Evolutionary conservation across 257 asterid genomes (phyloP).

Genomic region (Rauvolfia tetraphylla): DNA sequence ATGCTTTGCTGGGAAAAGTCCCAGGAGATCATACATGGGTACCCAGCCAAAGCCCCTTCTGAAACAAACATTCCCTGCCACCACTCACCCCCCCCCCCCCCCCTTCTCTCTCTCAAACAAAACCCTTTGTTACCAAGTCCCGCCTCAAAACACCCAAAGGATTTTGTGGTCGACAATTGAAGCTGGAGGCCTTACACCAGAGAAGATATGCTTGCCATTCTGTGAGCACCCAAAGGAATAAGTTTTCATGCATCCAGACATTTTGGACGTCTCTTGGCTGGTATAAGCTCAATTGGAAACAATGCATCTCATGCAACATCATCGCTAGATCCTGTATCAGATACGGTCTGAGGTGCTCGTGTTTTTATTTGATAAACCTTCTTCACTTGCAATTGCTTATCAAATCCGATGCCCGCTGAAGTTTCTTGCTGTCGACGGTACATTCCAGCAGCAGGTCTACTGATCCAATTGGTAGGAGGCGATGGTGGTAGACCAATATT

Average conservation of each 20-base stretch:
- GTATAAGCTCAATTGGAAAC: not conserved
- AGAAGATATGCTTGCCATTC: not conserved
- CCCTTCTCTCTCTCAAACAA: too few relatives aligned
- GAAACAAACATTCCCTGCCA: too few relatives aligned
- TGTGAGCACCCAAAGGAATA: not conserved
- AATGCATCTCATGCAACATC: constrained; percentile 10
- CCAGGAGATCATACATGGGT: not conserved
- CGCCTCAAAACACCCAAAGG: not conserved
- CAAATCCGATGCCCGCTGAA: constrained; percentile 20
- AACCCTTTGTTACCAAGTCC: too few relatives aligned
- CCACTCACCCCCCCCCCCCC: too few relatives aligned
- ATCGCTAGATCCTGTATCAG: constrained; percentile 23
- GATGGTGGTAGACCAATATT: constrained; percentile 49
- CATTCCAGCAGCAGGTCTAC: constrained; percentile 33
- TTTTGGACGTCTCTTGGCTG: not conserved
- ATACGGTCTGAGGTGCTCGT: constrained; percentile 20
- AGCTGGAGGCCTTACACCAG: not conserved
- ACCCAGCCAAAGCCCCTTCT: not conserved
- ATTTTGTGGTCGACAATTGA: not conserved
- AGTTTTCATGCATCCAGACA: not conserved
- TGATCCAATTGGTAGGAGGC: constrained; percentile 73
- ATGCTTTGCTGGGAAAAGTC: constrained; percentile 3
- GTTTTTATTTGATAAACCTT: constrained; percentile 54
- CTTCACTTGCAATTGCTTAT: constrained; percentile 43
- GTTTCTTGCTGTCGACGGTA: constrained; percentile 32